phyloP scores from a whole-genome alignment of 2,329 filamentous ascomycete genomes.

The Colletotrichum spinosum region DNA sequence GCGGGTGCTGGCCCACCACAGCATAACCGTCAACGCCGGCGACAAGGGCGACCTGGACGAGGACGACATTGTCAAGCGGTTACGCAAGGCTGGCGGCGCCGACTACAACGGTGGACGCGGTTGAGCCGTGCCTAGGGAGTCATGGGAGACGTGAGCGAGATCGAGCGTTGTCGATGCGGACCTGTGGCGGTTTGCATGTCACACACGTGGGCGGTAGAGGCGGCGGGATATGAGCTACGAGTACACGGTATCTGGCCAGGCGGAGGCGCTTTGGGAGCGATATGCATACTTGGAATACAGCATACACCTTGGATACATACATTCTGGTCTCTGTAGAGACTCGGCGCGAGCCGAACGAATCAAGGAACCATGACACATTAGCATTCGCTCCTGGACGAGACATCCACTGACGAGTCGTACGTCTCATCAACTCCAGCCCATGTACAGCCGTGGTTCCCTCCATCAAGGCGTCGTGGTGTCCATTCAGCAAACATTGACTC shows the following conservation, averaged over 20 bases:
- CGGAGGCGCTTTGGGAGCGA: constrained; percentile 33
- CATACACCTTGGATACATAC: constrained; percentile 34
- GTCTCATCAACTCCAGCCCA: too few species aligned
- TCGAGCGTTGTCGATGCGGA: too few species aligned
- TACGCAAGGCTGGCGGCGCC: constrained; percentile 75
- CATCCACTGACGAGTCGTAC: too few species aligned
- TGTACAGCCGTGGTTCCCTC: too few species aligned
- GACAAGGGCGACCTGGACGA: constrained; percentile 71
- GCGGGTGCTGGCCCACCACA: constrained; percentile 72
- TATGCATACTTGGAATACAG: constrained; percentile 33
- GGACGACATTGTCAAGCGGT: constrained; percentile 68
- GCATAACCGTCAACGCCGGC: constrained; percentile 71
- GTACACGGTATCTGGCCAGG: constrained; percentile 34
- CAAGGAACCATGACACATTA: constrained; percentile 1
- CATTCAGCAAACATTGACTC: too few species aligned
- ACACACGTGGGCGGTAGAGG: background rate
- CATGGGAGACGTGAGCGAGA: too few species aligned
- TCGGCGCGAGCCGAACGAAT: constrained; percentile 29
- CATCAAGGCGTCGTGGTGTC: too few species aligned
- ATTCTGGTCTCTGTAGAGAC: constrained; percentile 10
- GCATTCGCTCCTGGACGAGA: background rate
- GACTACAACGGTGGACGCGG: constrained; percentile 77
- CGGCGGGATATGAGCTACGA: constrained; percentile 30
- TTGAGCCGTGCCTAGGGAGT: constrained; percentile 41
- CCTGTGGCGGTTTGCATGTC: background rate